Base-by-base conservation (phyloP, 805 yeast species). In the Myxozyma geophila region DNA sequence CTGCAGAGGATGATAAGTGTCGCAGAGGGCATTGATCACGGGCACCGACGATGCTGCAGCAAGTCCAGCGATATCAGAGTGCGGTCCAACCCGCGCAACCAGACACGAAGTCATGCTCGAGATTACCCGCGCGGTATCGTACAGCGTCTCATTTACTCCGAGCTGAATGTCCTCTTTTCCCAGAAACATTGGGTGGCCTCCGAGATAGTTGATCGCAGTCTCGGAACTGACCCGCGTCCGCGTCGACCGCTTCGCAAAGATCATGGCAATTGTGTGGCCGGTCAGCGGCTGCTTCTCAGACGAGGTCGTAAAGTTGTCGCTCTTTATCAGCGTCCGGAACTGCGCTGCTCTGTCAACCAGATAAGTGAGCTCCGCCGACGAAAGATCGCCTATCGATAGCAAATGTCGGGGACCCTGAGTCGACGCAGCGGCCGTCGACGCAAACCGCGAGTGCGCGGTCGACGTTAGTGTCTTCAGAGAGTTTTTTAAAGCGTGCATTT, bases 81-180 rank as follows among this genome's bases (percentile, higher is more conserved):
- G 97, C 35, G 84, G 79, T 68, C 90, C 87, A 19, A 95, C 99
- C 73, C 99, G 86, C n/a, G 98, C 99, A 79, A 95, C 92, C 7
- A 95, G 85, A 67, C 96, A 88, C n/a, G 97, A 88, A 1, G 96
- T 90, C 99, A 95, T 95, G 1, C 98, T 92, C 13, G 96, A 89
- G 4, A 95, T 84, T 41, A 95, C 96, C 69, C 85, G 86, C 17
- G 97, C 83, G 1, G 98, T 89, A 76, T 95, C 99, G 72, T 89
- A 88, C 63, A 91, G 78, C 0, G 95, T 83, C 80, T 95, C 99
- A 74, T 95, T 95, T 50, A 69, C 97, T 50, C 99, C 99, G 60
- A 95, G 80, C 77, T 95, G 99, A 74, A 95, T 95, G 72, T 95
- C 99, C 70, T 92, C 97, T 71, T 89, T 91, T 56, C 99, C 98